phyloP scores from a whole-genome alignment of 202 grass and related monocot genomes.

The Dendrocalamus latiflorus region DNA sequence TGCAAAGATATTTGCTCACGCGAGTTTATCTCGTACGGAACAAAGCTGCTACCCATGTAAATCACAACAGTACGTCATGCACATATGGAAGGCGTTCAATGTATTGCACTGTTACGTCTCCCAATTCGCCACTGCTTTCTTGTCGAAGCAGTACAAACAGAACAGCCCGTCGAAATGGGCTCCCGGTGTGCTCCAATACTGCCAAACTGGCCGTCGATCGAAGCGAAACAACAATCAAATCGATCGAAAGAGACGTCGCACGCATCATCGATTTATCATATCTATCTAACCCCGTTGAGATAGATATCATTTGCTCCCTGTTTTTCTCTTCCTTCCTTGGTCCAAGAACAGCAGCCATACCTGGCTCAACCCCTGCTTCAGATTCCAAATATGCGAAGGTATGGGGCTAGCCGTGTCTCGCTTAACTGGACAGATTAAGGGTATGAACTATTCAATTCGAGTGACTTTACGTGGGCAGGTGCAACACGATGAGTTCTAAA shows the following conservation, averaged over 20 bases:
- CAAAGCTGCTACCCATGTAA: background rate
- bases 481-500: too few species aligned
- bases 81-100: background rate
- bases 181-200: background rate
- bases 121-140: background rate
- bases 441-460: too few species aligned
- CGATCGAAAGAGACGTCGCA: conserved; percentile 1
- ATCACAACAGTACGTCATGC: background rate
- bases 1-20: background rate
- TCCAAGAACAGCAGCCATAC: background rate
- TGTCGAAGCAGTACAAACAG: background rate
- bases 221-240: conserved; percentile 11
- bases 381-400: background rate
- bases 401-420: background rate
- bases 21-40: background rate
- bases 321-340: background rate
- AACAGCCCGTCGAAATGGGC: background rate
- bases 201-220: background rate
- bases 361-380: too few species aligned
- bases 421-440: too few species aligned
- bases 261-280: background rate
- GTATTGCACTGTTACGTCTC: background rate
- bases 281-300: background rate
- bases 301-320: background rate
- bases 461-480: too few species aligned